Evolutionary conservation across 345 rosid genomes (phyloP), one percentile per base, ranked within the genome.

Genomic region (Erodium maritimum): DNA sequence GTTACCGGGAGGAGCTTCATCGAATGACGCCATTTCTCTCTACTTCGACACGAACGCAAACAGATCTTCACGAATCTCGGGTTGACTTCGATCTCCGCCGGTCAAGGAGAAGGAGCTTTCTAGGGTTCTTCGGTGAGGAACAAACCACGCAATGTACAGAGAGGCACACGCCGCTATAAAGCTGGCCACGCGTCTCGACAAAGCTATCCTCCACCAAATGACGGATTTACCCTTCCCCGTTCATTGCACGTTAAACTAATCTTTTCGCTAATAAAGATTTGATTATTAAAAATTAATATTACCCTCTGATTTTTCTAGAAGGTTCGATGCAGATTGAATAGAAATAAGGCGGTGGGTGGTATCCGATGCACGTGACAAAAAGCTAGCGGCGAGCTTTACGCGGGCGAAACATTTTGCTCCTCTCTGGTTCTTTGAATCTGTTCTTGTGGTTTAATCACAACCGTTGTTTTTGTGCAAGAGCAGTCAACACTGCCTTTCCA

Each of bases 1-100:
- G 67, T 82, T 21, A n/a, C 83, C 87, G 2, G 85, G 79, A 13
- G 85, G 91, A 22, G 87, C 87, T 71, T 84, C 73, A 8, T 67
- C 76, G 20, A 84, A 84, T 23, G 87, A 66, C 69, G 87, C 85
- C 87, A 81, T 81, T 69, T 65, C 52, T 10, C 48, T 42, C 48
- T 42, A 12, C 48, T 42, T 14, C 48, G 17, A 9, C 48, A 11
- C 48, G 48, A 42, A 42, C 5, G 11, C 48, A 3, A 42, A 14
- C 48, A 42, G 48, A 42, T 42, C 48, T 42, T 16, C 12, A 13
- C 17, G 48, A 42, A 42, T 29, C 37, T 29, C 37, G 9, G 37
- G 14, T 10, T 3, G 48, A 7, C 17, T 42, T 12, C 48, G 48
- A 42, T 42, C 48, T 0, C 14, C 14, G 48, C 12, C 14, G 17